phyloP scores from a whole-genome alignment of 2,329 filamentous ascomycete species.

The Achaetomium macrosporum region DNA sequence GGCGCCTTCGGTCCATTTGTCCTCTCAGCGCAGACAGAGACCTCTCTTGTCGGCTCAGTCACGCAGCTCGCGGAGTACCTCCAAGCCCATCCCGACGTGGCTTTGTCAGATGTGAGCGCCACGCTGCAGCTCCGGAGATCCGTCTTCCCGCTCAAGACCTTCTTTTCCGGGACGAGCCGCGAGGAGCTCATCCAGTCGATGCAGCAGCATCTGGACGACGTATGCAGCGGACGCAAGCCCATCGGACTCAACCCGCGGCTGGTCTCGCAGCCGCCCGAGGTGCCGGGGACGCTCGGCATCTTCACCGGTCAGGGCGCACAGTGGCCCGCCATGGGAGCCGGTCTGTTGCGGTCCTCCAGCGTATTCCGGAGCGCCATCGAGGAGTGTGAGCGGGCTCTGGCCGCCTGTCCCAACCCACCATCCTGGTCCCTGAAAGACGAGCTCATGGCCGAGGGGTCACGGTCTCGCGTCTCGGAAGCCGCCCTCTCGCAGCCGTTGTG shows the following conservation, averaged over 20 bases:
- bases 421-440: conserved; percentile 14
- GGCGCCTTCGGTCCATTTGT: conserved; percentile 6
- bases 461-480: conserved; percentile 18
- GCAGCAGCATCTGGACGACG: too few species aligned
- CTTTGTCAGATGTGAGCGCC: conserved; percentile 4
- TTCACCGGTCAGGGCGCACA: conserved; percentile 32
- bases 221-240: too few species aligned
- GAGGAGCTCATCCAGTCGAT: too few species aligned
- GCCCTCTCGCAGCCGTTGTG: conserved; percentile 31
- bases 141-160: too few species aligned
- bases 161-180: too few species aligned
- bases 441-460: conserved; percentile 3
- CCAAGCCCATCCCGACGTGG: not conserved
- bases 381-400: not conserved
- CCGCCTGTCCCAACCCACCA: conserved; percentile 7
- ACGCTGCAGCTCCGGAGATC: not conserved
- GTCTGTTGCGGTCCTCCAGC: conserved; percentile 18
- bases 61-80: not conserved
- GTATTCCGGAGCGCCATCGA: not conserved
- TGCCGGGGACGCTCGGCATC: conserved; percentile 18
- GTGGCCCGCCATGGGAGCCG: conserved; percentile 28
- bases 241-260: too few species aligned
- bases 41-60: not conserved
- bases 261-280: not conserved
- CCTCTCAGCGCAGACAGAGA: conserved; percentile 6